These are phyloP conservation scores for Biscogniauxia marginata DNA, from an alignment of 2,329 filamentous ascomycete genomes.

Conservation along the genomic window DNA sequence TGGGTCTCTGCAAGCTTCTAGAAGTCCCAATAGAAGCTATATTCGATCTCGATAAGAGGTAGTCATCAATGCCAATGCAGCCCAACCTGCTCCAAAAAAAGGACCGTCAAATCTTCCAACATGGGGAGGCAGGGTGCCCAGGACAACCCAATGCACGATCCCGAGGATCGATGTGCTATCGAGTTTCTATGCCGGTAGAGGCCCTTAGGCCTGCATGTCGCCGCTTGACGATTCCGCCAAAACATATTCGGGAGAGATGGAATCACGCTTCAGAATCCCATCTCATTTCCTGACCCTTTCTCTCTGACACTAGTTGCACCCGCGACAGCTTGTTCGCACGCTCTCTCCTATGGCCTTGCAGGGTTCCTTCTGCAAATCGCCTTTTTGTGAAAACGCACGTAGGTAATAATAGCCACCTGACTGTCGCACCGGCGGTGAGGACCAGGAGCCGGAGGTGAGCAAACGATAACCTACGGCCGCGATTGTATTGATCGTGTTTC, in stretches of 20 bases:
- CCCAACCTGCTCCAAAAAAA: not conserved
- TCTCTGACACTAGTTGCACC: conserved; percentile 6
- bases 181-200: not conserved
- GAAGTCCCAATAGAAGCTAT: conserved; percentile 20
- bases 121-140: not conserved
- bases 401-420: conserved; percentile 1
- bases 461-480: conserved; percentile 19
- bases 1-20: conserved; percentile 14
- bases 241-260: not conserved
- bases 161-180: not conserved
- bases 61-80: not conserved
- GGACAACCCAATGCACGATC: not conserved
- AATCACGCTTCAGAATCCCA: not conserved
- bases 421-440: conserved; percentile 8
- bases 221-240: not conserved
- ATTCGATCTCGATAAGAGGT: not conserved
- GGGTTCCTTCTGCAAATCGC: conserved; percentile 10
- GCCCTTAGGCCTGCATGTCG: not conserved
- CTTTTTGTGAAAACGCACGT: conserved; percentile 10
- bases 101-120: not conserved
- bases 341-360: not conserved
- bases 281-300: not conserved
- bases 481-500: conserved; percentile 22
- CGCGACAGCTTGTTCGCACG: conserved; percentile 8
- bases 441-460: not conserved